Base-by-base conservation (phyloP, 2,329 filamentous ascomycete genomes). In the Orbilia ellipsospora region DNA sequence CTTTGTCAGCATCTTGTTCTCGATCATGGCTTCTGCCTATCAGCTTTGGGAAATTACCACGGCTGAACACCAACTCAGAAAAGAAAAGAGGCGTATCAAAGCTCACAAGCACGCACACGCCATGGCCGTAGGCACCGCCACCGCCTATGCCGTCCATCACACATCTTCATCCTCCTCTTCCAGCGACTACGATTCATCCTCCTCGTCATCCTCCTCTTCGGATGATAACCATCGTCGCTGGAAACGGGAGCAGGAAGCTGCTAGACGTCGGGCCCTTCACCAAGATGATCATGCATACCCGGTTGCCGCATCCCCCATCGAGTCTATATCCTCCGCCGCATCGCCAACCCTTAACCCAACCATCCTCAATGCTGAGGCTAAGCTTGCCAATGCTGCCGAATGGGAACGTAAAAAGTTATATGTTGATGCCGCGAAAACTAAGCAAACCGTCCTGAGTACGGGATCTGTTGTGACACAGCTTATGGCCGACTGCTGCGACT, bases 371-470 rank as follows among this genome's bases (percentile, higher is more conserved):
- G 72, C 72, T 15, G 72, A 75, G 31, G 64, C 64, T 12, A 56
- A 63, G 15, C 72, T 75, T 8, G 50, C 60, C 6, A 66, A 77
- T 28, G 66, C 67, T 23, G 73, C 73, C 15, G 73, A 70, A 20
- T 70, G 66, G 66, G 73, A 77, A 50, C 66, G 61, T 36, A 61
- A 77, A 42, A 72, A 77, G 44, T 48, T 77, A 16, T 70, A 66
- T 45, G 62, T 77, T 3, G 73, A 77, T 48, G 73, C 73, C 8
- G 62, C 73, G 23, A 36, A 66, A 45, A 77, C 62, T 1, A 66
- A 57, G 10, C 69, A 61, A 62, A 62, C 26, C 66, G 40, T 42
- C 13, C 66, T 62, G 0, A 42, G 60, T 6, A 70, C 73, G 2
- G 65, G 60, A 12, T 48, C 73, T 0, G 63, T 77, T 42, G 66